A percentile compares a stretch with the other conserved stretches of the same genome.
These are phyloP conservation scores for Solanum hybrid DNA, from an alignment of 305 asterid species.

Conservation along the genomic window DNA sequence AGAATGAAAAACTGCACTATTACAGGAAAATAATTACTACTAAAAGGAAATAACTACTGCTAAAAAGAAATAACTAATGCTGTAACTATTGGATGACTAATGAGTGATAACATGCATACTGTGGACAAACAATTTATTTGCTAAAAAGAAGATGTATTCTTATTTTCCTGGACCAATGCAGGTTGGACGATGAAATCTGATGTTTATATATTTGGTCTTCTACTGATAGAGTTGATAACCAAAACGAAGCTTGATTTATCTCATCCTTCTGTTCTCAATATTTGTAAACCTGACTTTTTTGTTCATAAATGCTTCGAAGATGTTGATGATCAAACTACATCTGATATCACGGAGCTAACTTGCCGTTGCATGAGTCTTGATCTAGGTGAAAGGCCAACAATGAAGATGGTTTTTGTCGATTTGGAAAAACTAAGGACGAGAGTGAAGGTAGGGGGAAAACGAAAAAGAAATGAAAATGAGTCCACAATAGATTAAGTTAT, in stretches of 20 bases:
- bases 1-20: no score
- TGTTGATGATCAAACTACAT: neutral
- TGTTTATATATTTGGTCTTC: neutral
- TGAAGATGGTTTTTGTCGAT: neutral
- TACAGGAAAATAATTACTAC: no score
- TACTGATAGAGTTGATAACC: neutral
- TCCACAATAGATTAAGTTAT: neutral
- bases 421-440: neutral
- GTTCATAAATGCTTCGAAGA: neutral
- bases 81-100: no score
- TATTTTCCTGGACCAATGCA: neutral
- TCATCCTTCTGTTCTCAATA: neutral
- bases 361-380: neutral
- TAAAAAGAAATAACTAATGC: no score
- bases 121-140: neutral
- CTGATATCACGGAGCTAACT: neutral
- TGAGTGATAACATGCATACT: neutral
- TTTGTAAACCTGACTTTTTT: neutral
- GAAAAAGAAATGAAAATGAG: neutral
- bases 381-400: neutral
- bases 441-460: neutral
- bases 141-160: neutral
- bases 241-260: neutral
- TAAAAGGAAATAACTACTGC: no score
- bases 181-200: neutral